Conservation (phyloP, 345 rosid species). For the Tarenaya hassleriana region DNA sequence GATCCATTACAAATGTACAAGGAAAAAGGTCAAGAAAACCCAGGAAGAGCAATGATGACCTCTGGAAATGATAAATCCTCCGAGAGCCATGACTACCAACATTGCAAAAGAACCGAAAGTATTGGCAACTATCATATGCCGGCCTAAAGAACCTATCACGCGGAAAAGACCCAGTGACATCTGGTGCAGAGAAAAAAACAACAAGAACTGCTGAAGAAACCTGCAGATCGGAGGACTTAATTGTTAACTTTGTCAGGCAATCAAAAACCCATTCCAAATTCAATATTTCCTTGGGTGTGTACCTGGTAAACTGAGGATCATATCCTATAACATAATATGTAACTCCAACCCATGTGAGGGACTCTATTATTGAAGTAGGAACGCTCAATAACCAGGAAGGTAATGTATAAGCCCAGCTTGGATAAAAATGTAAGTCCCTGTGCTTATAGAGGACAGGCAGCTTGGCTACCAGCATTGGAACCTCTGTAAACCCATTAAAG, state of each 20-base stretch:
- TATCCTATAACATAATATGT: conserved; percentile 87
- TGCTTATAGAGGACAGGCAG: conserved; percentile 97
- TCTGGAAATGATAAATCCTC: conserved; percentile 89
- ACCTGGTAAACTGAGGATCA: conserved; percentile 80
- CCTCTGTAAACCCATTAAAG: conserved; percentile 96
- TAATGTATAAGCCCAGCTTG: conserved; percentile 91
- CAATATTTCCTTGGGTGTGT: conserved; percentile 7
- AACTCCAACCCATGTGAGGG: conserved; percentile 91
- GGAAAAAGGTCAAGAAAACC: neutral
- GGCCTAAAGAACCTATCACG: conserved; percentile 94
- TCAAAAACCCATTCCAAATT: conserved; percentile 6
- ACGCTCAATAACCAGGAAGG: conserved; percentile 89
- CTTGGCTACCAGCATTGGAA: conserved; percentile 91
- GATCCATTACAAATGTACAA: conserved; percentile 16
- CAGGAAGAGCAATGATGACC: conserved; percentile 36
- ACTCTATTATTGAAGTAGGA: conserved; percentile 81
- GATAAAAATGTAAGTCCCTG: conserved; percentile 85
- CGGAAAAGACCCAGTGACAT: conserved; percentile 90
- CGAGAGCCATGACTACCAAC: conserved; percentile 96
- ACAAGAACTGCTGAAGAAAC: conserved; percentile 70
- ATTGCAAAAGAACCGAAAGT: conserved; percentile 97
- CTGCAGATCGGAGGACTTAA: conserved; percentile 43
- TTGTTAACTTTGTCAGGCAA: conserved; percentile 8
- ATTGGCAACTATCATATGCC: conserved; percentile 92
- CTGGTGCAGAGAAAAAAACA: conserved; percentile 88